Evolutionary conservation across 805 yeast genomes (phyloP), one percentile per base, ranked within the genome.

Genomic region (Danielia oregonensis): DNA sequence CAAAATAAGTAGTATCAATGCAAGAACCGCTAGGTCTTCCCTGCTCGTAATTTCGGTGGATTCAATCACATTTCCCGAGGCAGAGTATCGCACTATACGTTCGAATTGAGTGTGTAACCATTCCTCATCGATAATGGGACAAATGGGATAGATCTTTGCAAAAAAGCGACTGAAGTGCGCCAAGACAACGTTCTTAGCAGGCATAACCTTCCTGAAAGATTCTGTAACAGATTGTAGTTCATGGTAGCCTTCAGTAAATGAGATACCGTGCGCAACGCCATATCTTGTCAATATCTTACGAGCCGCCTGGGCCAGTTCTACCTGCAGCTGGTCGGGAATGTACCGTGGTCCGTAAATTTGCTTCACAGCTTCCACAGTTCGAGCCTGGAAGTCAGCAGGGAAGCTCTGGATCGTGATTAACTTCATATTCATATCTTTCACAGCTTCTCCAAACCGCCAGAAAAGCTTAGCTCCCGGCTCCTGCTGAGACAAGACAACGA

Each of bases 381-480:
- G 9, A n/a, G 10, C 30, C 24, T 22, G 22, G 22, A 19, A 23
- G 12, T 24, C 24, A 4, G 30, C 9, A 4, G 25, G 32, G 17
- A 39, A 24, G 27, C 31, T 29, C 18, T 36, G 46, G 27, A 39
- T 24, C 16, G 46, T 41, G 37, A 39, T 37, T 21, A 38, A 36
- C 24, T 32, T 36, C 36, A 39, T 17, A 21, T 39, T 34, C 9
- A 19, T 19, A 19, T 9, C 9, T 17, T 42, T 36, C 9, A 30
- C 24, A 23, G 12, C 22, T 17, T 43, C 37, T n/a, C 33, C 28
- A 22, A 36, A 33, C 5, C 36, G 32, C 49, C 54, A 50, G 26
- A 44, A 44, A 5, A 44, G 24, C 15, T 33, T 27, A 7, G 42
- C 35, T 4, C 53, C 52, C 3, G 48, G 46, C 15, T 53, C 55